These are phyloP conservation scores for Eucalyptus curtisii DNA, from an alignment of 345 rosid species.

Conservation along the genomic window DNA sequence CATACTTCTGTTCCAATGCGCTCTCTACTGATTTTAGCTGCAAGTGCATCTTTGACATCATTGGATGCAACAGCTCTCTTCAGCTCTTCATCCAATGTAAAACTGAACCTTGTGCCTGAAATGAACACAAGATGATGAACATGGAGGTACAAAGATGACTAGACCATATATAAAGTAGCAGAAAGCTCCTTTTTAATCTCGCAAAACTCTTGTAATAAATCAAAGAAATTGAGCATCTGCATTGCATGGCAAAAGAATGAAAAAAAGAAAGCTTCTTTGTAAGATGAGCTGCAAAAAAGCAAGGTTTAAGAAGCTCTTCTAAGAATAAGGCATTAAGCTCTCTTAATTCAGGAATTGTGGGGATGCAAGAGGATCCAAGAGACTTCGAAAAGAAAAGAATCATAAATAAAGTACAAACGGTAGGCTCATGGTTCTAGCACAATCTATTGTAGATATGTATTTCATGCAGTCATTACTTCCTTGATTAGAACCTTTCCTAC, in stretches of 20 bases:
- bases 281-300: not conserved
- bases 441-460: not conserved
- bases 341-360: not conserved
- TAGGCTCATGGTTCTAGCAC: not conserved
- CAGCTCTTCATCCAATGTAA: conserved; percentile 62
- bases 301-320: not conserved
- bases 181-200: not conserved
- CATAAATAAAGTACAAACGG: not conserved
- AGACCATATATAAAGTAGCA: not conserved
- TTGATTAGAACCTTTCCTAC: not conserved
- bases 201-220: not conserved
- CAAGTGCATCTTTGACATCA: conserved; percentile 78
- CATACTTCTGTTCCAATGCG: conserved; percentile 87
- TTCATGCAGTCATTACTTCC: not conserved
- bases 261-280: not conserved
- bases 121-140: not conserved
- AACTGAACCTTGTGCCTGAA: conserved; percentile 80
- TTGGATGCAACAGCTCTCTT: conserved; percentile 61
- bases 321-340: not conserved
- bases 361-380: not conserved
- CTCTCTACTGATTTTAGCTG: conserved; percentile 82
- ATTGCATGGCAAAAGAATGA: not conserved
- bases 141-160: not conserved
- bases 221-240: not conserved
- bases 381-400: not conserved